A percentile compares a stretch with the other conserved stretches of the same genome.
Conservation (phyloP, 768 basidiomycete genomes). For the Mycena haematopus region DNA sequence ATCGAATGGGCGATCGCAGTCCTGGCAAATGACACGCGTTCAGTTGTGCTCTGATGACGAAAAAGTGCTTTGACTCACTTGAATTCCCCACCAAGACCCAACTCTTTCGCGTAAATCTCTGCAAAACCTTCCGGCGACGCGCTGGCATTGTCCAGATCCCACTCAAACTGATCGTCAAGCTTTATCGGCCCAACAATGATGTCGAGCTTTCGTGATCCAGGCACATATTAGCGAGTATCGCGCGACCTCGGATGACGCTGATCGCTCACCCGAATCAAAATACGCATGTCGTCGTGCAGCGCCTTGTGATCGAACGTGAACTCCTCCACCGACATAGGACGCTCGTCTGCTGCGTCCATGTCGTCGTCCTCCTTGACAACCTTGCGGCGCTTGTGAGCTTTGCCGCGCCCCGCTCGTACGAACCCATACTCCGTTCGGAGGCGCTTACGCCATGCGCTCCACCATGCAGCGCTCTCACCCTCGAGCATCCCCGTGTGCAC, state of each 20-base stretch:
- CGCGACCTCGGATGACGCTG: constrained; percentile 3
- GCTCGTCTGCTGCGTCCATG: constrained; percentile 45
- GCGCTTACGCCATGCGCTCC: constrained; percentile 74
- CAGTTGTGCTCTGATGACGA: neutral
- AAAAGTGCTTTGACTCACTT: constrained; percentile 58
- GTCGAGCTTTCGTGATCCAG: constrained; percentile 70
- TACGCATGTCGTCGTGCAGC: constrained; percentile 86
- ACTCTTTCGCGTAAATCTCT: constrained; percentile 81
- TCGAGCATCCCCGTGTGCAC: constrained; percentile 51
- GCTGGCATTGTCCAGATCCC: constrained; percentile 85
- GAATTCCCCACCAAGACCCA: constrained; percentile 95
- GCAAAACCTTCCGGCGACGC: constrained; percentile 95
- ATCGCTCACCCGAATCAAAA: constrained; percentile 83
- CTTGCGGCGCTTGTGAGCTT: constrained; percentile 51
- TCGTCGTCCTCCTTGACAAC: constrained; percentile 32
- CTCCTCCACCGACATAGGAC: constrained; percentile 62
- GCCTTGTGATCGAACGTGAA: constrained; percentile 69
- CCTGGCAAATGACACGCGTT: constrained; percentile 45
- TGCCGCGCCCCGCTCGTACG: constrained; percentile 39
- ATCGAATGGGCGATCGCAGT: constrained; percentile 96
- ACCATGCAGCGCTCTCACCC: constrained; percentile 62
- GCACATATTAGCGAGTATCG: neutral
- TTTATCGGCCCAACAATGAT: constrained; percentile 95
- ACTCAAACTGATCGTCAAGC: constrained; percentile 96
- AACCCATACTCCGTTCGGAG: constrained; percentile 46